A percentile compares a stretch with the other conserved stretches of the same genome.
These are phyloP conservation scores for Cokeromyces recurvatus DNA, from an alignment of 371 early-diverging fungal genomes.

Conservation along the genomic window DNA sequence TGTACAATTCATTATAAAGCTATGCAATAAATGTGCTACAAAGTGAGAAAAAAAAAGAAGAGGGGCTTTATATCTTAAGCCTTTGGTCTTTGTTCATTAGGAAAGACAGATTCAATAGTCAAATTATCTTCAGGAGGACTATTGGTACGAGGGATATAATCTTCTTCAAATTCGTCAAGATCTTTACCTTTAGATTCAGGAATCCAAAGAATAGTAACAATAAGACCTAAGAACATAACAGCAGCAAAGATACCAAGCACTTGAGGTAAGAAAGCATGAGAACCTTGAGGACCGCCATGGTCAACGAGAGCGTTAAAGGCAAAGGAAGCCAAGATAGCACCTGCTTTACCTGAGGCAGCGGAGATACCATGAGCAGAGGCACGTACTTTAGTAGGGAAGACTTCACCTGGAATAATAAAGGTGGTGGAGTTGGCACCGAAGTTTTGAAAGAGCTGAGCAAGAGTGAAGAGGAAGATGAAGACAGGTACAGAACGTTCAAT, in stretches of 20 bases:
- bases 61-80: too few relatives aligned
- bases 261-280: constrained; percentile 63
- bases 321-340: constrained; percentile 62
- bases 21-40: too few relatives aligned
- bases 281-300: constrained; percentile 42
- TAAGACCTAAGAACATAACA: constrained; percentile 63
- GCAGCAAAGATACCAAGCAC: constrained; percentile 65
- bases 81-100: too few relatives aligned
- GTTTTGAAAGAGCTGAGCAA: constrained; percentile 80
- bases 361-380: constrained; percentile 87
- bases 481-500: constrained; percentile 52
- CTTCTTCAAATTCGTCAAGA: constrained; percentile 55
- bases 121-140: too few relatives aligned
- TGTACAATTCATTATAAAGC: too few relatives aligned
- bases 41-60: too few relatives aligned
- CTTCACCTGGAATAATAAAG: constrained; percentile 87
- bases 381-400: constrained; percentile 86
- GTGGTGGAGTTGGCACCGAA: constrained; percentile 92
- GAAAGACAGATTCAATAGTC: too few relatives aligned
- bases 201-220: constrained; percentile 45
- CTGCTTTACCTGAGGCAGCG: constrained; percentile 84
- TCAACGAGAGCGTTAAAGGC: constrained; percentile 59
- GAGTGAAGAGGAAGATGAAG: constrained; percentile 70
- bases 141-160: constrained; percentile 7
- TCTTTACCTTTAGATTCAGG: constrained; percentile 56